A percentile compares a stretch with the other conserved stretches of the same genome.
Evolutionary conservation across 768 basidiomycete species (phyloP).

Genomic region (Mycena maculata): DNA sequence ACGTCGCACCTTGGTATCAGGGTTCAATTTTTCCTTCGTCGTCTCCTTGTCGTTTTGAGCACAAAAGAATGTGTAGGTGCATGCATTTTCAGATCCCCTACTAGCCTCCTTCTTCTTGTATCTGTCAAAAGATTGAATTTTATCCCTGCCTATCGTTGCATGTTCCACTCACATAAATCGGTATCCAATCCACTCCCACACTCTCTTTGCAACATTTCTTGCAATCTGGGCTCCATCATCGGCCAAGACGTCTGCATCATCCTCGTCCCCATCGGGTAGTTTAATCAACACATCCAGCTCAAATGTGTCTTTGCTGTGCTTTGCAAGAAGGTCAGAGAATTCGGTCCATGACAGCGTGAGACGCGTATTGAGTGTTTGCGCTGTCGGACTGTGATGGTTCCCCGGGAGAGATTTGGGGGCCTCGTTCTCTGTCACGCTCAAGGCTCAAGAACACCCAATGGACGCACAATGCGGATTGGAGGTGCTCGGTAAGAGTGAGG

Average conservation of each 20-base stretch:
- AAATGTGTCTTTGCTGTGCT: neutral
- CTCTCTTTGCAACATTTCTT: neutral
- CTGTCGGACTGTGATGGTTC: no score
- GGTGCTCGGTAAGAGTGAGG: no score
- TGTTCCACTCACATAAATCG: neutral
- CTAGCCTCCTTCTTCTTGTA: neutral
- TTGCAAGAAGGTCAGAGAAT: neutral
- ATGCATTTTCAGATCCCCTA: neutral
- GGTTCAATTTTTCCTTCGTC: neutral
- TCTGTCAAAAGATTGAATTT: neutral
- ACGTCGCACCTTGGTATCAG: constrained; percentile 7
- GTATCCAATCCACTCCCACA: neutral
- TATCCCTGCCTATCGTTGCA: no score
- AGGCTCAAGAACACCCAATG: no score
- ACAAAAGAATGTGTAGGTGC: no score
- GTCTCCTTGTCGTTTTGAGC: neutral
- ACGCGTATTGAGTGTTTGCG: no score
- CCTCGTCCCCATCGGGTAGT: no score
- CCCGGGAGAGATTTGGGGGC: no score
- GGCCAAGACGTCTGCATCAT: no score
- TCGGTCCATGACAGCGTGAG: no score
- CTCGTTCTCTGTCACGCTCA: no score
- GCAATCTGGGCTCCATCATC: neutral
- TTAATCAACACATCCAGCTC: neutral
- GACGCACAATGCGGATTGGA: no score